Percentiles rank a stretch among this genome's conserved stretches.
These are phyloP conservation scores for Acacia concinna DNA, from an alignment of 331 rosid genomes.

Conservation along the genomic window DNA sequence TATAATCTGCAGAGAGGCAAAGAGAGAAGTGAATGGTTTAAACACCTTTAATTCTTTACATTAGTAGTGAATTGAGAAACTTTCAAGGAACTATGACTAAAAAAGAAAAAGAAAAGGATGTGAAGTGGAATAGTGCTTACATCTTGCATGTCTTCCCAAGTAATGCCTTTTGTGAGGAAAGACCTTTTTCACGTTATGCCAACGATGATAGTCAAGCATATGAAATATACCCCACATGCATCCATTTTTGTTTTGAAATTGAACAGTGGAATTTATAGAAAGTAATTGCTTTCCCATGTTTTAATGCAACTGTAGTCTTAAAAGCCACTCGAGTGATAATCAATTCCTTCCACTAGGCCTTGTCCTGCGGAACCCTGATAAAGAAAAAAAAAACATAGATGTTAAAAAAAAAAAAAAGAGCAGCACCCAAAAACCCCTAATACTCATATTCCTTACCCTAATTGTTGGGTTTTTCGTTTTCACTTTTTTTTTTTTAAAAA, in stretches of 20 bases:
- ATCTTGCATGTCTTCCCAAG: constrained; percentile 35
- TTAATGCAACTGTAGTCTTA: constrained; percentile 14
- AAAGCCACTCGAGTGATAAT: constrained; percentile 39
- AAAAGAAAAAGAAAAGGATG: background rate
- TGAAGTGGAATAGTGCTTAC: constrained; percentile 31
- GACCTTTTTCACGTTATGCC: constrained; percentile 51
- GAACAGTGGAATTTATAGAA: constrained; percentile 27
- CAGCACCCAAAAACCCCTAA: constrained; percentile 15
- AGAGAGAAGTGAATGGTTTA: background rate
- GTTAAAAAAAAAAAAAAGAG: background rate
- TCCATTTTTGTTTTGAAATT: constrained; percentile 31
- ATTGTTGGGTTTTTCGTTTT: background rate
- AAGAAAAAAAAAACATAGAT: background rate
- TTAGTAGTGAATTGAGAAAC: background rate
- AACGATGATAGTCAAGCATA: constrained; percentile 50
- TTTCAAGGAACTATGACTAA: background rate
- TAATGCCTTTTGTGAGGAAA: constrained; percentile 43
- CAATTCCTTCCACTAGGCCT: constrained; percentile 37
- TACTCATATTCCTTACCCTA: background rate
- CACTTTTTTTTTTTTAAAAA: background rate
- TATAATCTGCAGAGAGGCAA: constrained; percentile 34
- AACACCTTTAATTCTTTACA: background rate
- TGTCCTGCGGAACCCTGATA: constrained; percentile 43
- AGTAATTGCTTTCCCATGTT: constrained; percentile 41
- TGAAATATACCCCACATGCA: constrained; percentile 52